Conservation (phyloP, 176 grass and related monocot species). For the Aechmea fasciata region DNA sequence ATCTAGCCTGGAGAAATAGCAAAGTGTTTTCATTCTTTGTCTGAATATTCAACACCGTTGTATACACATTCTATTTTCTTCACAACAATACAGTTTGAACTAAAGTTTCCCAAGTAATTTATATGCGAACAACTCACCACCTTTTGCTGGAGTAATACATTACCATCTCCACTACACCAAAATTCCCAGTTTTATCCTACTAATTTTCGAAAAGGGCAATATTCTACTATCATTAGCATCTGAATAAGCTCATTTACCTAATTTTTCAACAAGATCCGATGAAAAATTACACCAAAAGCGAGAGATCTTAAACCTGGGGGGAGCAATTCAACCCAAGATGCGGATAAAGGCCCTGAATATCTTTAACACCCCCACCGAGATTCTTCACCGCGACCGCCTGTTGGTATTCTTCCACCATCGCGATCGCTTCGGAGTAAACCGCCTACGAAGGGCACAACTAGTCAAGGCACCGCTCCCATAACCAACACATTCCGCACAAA, state of each 20-base stretch:
- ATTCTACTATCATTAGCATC: background rate
- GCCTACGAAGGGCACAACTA: conserved; percentile 31
- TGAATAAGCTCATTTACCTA: background rate
- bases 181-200: too few species aligned
- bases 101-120: too few species aligned
- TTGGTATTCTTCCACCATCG: conserved; percentile 91
- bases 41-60: too few species aligned
- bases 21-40: too few species aligned
- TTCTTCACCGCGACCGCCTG: conserved; percentile 36
- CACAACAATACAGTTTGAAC: too few species aligned
- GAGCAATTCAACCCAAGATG: conserved; percentile 61
- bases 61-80: too few species aligned
- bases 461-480: conserved; percentile 10
- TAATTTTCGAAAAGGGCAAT: too few species aligned
- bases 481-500: background rate
- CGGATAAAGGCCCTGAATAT: conserved; percentile 21
- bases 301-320: conserved; percentile 40
- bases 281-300: background rate
- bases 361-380: conserved; percentile 42
- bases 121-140: too few species aligned
- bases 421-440: conserved; percentile 68
- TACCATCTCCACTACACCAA: too few species aligned
- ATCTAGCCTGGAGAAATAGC: too few species aligned
- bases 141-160: too few species aligned
- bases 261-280: background rate